These are phyloP conservation scores for Solanum hybrid DNA, from an alignment of 305 asterid species.

Conservation along the genomic window DNA sequence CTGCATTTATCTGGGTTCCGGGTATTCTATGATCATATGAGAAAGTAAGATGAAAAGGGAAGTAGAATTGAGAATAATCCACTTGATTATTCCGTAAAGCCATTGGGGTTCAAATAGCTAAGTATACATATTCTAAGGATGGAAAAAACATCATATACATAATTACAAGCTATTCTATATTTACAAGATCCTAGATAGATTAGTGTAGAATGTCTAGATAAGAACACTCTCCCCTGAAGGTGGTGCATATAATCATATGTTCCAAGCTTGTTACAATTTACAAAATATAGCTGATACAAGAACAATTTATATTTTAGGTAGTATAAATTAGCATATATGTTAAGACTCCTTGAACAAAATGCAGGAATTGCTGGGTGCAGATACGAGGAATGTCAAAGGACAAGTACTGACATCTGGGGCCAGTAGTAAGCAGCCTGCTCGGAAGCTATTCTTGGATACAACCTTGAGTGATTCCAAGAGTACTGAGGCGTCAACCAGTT, in stretches of 20 bases:
- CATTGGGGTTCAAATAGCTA: neutral
- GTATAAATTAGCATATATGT: neutral
- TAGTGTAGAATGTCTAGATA: neutral
- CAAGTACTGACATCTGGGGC: constrained; percentile 41
- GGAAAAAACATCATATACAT: neutral
- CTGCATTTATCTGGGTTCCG: neutral
- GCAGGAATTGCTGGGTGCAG: constrained; percentile 58
- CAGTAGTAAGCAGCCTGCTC: constrained; percentile 48
- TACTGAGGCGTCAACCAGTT: constrained; percentile 57
- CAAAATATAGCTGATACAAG: neutral
- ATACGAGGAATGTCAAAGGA: constrained; percentile 52
- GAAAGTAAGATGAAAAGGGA: neutral
- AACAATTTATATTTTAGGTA: neutral
- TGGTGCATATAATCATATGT: neutral
- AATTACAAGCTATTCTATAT: neutral
- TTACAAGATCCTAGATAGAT: neutral
- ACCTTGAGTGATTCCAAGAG: constrained; percentile 49
- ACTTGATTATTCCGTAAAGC: neutral
- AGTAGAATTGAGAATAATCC: neutral
- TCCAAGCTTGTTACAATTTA: neutral
- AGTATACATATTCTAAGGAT: neutral
- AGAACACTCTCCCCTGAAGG: neutral
- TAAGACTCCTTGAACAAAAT: constrained; percentile 3
- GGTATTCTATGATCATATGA: neutral
- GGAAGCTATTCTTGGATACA: constrained; percentile 59